Conservation (phyloP, 805 yeast species). For the Sugiyamaella qingdaonensis region DNA sequence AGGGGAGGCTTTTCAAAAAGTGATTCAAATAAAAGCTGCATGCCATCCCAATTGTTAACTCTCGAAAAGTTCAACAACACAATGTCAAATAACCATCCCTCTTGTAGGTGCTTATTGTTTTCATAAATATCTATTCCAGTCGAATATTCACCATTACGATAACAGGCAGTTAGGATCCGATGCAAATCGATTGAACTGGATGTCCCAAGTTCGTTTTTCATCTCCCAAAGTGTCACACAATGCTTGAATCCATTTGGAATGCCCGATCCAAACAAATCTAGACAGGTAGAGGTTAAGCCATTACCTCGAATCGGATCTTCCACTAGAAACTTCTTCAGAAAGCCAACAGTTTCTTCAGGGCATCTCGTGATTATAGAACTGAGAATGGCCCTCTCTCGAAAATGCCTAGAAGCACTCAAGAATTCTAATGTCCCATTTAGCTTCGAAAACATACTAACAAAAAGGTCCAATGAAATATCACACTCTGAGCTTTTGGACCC, state of each 20-base stretch:
- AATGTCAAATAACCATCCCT: constrained; percentile 46
- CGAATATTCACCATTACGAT: constrained; percentile 21
- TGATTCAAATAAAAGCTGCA: constrained; percentile 55
- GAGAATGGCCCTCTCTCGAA: constrained; percentile 4
- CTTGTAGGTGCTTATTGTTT: constrained; percentile 39
- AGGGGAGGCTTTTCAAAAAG: constrained; percentile 48
- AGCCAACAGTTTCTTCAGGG: not conserved
- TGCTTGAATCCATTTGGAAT: constrained; percentile 1
- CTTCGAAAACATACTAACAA: not conserved
- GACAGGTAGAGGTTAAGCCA: constrained; percentile 9
- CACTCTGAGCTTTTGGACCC: not conserved
- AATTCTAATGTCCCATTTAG: constrained; percentile 2
- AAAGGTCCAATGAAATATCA: constrained; percentile 1
- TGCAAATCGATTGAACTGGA: constrained; percentile 27
- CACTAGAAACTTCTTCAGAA: not conserved
- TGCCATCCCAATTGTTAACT: constrained; percentile 47
- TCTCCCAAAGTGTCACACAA: constrained; percentile 32
- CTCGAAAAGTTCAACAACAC: constrained; percentile 45
- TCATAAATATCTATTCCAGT: constrained; percentile 37
- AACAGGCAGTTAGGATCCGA: constrained; percentile 21
- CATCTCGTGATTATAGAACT: not conserved
- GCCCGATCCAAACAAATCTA: constrained; percentile 11
- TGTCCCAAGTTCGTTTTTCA: constrained; percentile 23
- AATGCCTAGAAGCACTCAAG: not conserved
- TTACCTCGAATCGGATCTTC: not conserved